A percentile compares a stretch with the other conserved stretches of the same genome.
phyloP scores from a whole-genome alignment of 1,284 basidiomycete species.

The Malassezia sympodialis region DNA sequence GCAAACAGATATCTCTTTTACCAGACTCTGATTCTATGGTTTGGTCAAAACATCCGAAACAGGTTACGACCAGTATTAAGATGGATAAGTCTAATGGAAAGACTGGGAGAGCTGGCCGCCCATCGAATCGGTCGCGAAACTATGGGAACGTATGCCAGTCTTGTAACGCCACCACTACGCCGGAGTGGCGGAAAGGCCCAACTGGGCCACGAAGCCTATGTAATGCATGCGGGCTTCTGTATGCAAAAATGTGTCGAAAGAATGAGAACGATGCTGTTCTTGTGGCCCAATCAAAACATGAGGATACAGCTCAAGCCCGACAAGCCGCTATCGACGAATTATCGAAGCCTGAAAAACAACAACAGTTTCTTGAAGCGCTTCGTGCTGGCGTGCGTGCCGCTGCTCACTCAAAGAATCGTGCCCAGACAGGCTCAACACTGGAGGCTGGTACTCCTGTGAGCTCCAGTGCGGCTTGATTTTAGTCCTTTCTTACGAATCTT shows the following conservation, averaged over 20 bases:
- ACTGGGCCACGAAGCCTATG: conserved; percentile 23
- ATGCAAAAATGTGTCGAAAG: conserved; percentile 21
- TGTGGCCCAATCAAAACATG: background rate
- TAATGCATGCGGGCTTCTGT: conserved; percentile 25
- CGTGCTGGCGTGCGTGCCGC: conserved; percentile 4
- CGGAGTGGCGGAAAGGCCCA: conserved; percentile 26
- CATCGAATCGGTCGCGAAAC: background rate
- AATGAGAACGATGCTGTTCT: conserved; percentile 13
- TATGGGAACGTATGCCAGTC: conserved; percentile 16
- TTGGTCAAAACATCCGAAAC: background rate
- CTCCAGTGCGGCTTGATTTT: background rate
- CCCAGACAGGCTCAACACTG: background rate
- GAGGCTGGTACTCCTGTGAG: background rate
- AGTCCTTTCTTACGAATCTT: background rate
- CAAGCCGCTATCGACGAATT: conserved; percentile 2
- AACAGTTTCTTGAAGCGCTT: conserved; percentile 6
- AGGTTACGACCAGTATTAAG: background rate
- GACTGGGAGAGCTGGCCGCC: background rate
- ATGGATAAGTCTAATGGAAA: background rate
- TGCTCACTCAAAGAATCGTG: background rate
- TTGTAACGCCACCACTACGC: conserved; percentile 21
- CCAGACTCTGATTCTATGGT: background rate
- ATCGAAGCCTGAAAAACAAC: background rate
- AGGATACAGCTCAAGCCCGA: background rate
- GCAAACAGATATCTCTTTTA: background rate